These are phyloP conservation scores for Psilocybe subaeruginosa DNA, from an alignment of 768 basidiomycete genomes.

Conservation along the genomic window DNA sequence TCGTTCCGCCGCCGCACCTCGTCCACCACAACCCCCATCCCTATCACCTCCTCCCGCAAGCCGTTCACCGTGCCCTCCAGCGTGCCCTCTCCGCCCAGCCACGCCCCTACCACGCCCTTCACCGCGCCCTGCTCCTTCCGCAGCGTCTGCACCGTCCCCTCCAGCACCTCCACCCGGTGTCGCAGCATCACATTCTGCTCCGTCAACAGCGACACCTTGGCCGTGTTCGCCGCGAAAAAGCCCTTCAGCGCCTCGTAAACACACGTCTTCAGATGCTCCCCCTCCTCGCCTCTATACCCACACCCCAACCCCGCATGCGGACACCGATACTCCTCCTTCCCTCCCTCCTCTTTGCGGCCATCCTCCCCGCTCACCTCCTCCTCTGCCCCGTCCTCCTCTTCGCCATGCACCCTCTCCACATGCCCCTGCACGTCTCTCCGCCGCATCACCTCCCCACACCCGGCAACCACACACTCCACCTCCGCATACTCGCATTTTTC, in stretches of 20 bases:
- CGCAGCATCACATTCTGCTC: constrained; percentile 71
- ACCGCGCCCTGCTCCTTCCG: constrained; percentile 59
- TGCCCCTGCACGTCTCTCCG: constrained; percentile 45
- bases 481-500: constrained; percentile 62
- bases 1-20: constrained; percentile 60
- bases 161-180: constrained; percentile 58
- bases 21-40: constrained; percentile 59
- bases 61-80: constrained; percentile 64
- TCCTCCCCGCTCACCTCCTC: constrained; percentile 7
- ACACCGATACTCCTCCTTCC: constrained; percentile 22
- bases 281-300: constrained; percentile 45
- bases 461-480: constrained; percentile 49
- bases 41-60: constrained; percentile 61
- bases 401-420: constrained; percentile 21
- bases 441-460: constrained; percentile 46
- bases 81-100: constrained; percentile 47
- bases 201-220: constrained; percentile 44
- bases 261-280: constrained; percentile 34
- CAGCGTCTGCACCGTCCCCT: constrained; percentile 52
- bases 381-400: constrained; percentile 7
- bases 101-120: constrained; percentile 45
- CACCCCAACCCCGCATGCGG: constrained; percentile 54
- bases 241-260: constrained; percentile 65
- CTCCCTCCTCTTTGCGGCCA: background rate
- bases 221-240: constrained; percentile 50